phyloP scores from a whole-genome alignment of 164 flowering plant species.

The Pachysandra terminalis region DNA sequence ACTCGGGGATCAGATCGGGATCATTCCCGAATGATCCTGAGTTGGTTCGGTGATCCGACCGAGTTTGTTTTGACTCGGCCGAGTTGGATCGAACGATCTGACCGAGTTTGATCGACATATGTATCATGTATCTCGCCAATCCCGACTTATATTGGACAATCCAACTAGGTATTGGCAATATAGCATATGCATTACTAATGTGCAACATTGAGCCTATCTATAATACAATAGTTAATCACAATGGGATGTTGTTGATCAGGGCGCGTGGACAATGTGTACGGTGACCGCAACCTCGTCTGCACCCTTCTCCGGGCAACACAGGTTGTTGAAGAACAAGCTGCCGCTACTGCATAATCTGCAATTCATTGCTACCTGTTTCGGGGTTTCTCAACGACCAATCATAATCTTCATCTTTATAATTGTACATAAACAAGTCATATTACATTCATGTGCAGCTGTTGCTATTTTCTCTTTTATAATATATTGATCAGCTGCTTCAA shows the following conservation, averaged over 20 bases:
- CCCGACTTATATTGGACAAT: too few relatives aligned
- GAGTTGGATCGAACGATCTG: too few relatives aligned
- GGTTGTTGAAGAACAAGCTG: constrained; percentile 70
- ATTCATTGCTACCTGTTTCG: not conserved
- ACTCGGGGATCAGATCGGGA: too few relatives aligned
- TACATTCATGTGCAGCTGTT: not conserved
- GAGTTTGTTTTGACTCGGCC: too few relatives aligned
- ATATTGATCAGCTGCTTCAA: constrained; percentile 11
- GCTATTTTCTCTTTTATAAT: not conserved
- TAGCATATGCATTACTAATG: too few relatives aligned
- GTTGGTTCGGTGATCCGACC: too few relatives aligned
- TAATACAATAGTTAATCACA: too few relatives aligned
- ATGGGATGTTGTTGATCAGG: constrained; percentile 38
- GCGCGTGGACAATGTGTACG: constrained; percentile 95
- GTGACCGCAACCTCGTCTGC: constrained; percentile 93
- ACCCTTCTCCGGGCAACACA: constrained; percentile 79
- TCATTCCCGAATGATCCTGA: too few relatives aligned
- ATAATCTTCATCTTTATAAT: not conserved
- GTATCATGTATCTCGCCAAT: too few relatives aligned
- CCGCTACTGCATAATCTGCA: constrained; percentile 62
- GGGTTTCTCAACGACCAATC: constrained; percentile 2
- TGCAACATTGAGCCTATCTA: too few relatives aligned
- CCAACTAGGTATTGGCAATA: too few relatives aligned
- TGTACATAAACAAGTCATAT: constrained; percentile 18
- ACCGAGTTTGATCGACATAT: too few relatives aligned